Evolutionary conservation across 2,329 filamentous ascomycete genomes (phyloP).

Genomic region (Verticillium dahliae): DNA sequence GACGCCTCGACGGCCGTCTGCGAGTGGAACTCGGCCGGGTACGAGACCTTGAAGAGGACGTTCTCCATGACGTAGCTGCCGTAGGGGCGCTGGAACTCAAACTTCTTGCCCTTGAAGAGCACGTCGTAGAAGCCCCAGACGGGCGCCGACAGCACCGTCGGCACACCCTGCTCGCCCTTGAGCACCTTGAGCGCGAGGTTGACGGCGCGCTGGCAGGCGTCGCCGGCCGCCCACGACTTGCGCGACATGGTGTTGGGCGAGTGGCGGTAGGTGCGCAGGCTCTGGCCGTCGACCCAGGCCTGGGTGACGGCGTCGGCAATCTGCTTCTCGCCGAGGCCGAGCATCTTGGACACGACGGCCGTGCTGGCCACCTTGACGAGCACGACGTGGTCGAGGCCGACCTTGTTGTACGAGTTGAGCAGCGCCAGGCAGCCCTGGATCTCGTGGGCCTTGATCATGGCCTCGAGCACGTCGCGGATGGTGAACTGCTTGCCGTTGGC

Average conservation of each 20-base stretch:
- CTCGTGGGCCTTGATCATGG: conserved; percentile 98
- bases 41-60: conserved; percentile 99
- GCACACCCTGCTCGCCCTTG: conserved; percentile 84
- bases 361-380: conserved; percentile 96
- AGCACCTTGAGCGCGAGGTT: conserved; percentile 86
- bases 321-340: conserved; percentile 82
- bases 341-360: conserved; percentile 90
- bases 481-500: conserved; percentile 85
- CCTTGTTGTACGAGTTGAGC: conserved; percentile 98
- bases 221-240: conserved; percentile 98
- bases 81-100: conserved; percentile 92
- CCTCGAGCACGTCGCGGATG: conserved; percentile 85
- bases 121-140: conserved; percentile 99
- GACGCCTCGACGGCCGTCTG: conserved; percentile 96
- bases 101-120: conserved; percentile 91
- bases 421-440: conserved; percentile 96
- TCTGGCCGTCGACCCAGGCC: conserved; percentile 95
- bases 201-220: conserved; percentile 92
- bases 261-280: conserved; percentile 93
- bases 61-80: conserved; percentile 99
- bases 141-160: conserved; percentile 86
- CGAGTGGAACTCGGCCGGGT: conserved; percentile 97
- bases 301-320: conserved; percentile 94
- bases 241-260: conserved; percentile 98
- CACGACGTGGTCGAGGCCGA: conserved; percentile 95